Evolutionary conservation across 2,329 filamentous ascomycete genomes (phyloP).

Genomic region (Phaeosphaeria sp.): DNA sequence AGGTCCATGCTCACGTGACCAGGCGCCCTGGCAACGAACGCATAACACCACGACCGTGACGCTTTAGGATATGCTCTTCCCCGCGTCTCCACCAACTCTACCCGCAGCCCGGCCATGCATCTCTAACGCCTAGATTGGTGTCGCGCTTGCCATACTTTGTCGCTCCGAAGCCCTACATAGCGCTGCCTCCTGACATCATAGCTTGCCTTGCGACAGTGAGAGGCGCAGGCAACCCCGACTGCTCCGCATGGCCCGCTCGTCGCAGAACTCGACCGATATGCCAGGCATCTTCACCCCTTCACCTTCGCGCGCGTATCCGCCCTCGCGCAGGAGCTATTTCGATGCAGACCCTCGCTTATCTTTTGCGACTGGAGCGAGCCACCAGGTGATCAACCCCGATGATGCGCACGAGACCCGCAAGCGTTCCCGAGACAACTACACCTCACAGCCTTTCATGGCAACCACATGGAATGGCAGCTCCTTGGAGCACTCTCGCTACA

Average conservation of each 20-base stretch:
- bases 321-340: slow-evolving; percentile 23
- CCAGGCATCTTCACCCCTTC: slow-evolving; percentile 33
- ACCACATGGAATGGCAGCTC: slow-evolving; percentile 28
- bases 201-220: slow-evolving; percentile 7
- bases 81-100: slow-evolving; percentile 6
- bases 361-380: slow-evolving; percentile 31
- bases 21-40: not conserved
- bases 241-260: slow-evolving; percentile 28
- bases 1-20: not conserved
- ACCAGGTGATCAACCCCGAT: slow-evolving; percentile 37
- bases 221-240: slow-evolving; percentile 27
- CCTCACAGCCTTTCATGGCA: slow-evolving; percentile 19
- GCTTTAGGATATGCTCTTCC: not conserved
- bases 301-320: slow-evolving; percentile 19
- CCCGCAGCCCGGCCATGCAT: slow-evolving; percentile 23
- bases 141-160: not conserved
- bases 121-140: slow-evolving; percentile 16
- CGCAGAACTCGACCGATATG: slow-evolving; percentile 33
- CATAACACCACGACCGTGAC: not conserved
- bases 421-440: slow-evolving; percentile 27
- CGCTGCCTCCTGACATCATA: slow-evolving; percentile 19
- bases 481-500: slow-evolving; percentile 27
- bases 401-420: slow-evolving; percentile 41
- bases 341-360: slow-evolving; percentile 32
- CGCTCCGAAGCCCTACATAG: slow-evolving; percentile 4